Evolutionary conservation across 345 rosid genomes (phyloP).

Genomic region (Aquilaria malaccensis): DNA sequence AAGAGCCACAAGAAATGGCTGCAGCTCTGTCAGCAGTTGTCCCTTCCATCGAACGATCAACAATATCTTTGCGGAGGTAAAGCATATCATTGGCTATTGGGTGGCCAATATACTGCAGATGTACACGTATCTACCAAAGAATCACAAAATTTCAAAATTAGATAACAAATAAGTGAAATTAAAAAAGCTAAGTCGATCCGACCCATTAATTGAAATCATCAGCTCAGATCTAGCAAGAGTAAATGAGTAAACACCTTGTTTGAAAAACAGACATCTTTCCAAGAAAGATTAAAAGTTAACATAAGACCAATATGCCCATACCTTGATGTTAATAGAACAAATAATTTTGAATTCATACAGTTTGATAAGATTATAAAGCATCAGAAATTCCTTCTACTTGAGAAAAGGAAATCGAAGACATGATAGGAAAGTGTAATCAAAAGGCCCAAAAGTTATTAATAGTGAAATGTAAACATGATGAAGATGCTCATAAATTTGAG

Average conservation of each 20-base stretch:
- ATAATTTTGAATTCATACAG: too few species aligned
- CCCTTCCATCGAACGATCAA: slow-evolving; percentile 31
- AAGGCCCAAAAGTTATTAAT: too few species aligned
- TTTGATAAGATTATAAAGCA: too few species aligned
- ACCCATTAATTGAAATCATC: too few species aligned
- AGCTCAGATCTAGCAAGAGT: too few species aligned
- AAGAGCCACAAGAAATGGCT: slow-evolving; percentile 23
- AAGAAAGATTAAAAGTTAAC: background rate
- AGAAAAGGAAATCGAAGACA: too few species aligned
- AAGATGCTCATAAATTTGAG: too few species aligned
- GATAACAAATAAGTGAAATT: background rate
- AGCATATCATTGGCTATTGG: slow-evolving; percentile 91
- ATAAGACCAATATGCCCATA: background rate
- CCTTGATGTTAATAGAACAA: too few species aligned
- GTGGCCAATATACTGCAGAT: slow-evolving; percentile 74
- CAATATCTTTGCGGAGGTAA: slow-evolving; percentile 43
- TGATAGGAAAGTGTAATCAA: too few species aligned
- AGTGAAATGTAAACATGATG: too few species aligned
- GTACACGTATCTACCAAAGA: slow-evolving; percentile 71
- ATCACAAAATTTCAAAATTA: background rate
- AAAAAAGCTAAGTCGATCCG: background rate
- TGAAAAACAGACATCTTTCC: background rate
- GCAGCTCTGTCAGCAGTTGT: slow-evolving; percentile 53
- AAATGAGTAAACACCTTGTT: background rate
- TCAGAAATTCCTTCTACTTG: too few species aligned